Evolutionary conservation across 495 filamentous ascomycete species (phyloP).

Genomic region (Penicillium paxilli): DNA sequence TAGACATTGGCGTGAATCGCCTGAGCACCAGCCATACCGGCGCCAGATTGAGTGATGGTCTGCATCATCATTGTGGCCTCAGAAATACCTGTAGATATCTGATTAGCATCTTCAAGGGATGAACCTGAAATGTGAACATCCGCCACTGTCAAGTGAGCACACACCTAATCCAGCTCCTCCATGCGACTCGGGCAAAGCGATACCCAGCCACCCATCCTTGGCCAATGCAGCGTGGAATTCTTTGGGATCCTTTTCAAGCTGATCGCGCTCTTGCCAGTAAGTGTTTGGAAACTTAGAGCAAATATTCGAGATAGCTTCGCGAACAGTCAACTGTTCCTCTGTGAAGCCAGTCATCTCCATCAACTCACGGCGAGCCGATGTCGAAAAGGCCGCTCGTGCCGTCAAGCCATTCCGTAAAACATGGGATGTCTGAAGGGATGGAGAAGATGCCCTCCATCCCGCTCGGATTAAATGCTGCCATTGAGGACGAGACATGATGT

Average conservation of each 20-base stretch:
- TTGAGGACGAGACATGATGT: conserved; percentile 19
- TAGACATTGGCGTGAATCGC: conserved; percentile 77
- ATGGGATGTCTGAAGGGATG: neutral
- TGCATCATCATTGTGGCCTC: conserved; percentile 88
- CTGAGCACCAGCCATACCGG: conserved; percentile 77
- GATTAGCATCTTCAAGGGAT: neutral
- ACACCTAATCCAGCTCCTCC: conserved; percentile 74
- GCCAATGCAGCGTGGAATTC: conserved; percentile 74
- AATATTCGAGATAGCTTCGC: conserved; percentile 67
- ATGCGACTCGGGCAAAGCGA: conserved; percentile 69
- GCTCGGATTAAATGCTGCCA: conserved; percentile 11
- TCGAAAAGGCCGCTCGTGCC: conserved; percentile 27
- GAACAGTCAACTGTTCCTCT: conserved; percentile 67
- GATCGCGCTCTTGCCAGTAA: conserved; percentile 73
- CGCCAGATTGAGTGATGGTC: conserved; percentile 74
- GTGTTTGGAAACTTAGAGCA: conserved; percentile 62
- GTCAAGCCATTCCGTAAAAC: neutral
- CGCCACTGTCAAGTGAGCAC: neutral
- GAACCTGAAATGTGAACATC: no score
- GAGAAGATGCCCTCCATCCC: neutral
- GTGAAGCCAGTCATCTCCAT: conserved; percentile 76
- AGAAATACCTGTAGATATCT: conserved; percentile 51
- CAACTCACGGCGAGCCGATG: conserved; percentile 34
- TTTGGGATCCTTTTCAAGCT: conserved; percentile 65
- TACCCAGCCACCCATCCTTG: conserved; percentile 82